These are phyloP conservation scores for Aspergillus texensis DNA, from an alignment of 2,329 filamentous ascomycete genomes.

Conservation along the genomic window DNA sequence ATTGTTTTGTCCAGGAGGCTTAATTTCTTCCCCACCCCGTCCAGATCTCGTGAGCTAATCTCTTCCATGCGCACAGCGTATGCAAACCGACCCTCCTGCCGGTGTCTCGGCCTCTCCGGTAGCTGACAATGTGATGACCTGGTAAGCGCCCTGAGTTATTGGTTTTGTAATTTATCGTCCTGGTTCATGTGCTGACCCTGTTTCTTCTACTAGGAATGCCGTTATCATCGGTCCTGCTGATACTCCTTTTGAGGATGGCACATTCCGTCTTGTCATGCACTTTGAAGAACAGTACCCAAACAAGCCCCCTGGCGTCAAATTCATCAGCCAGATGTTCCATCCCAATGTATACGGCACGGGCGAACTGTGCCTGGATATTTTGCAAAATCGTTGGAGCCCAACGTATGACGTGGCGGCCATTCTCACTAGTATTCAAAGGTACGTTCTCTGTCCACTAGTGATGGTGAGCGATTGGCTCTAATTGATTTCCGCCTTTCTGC, in stretches of 20 bases:
- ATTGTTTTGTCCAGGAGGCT: not conserved
- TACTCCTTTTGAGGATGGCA: conserved; percentile 97
- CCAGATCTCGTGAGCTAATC: conserved; percentile 14
- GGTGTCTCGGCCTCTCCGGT: conserved; percentile 96
- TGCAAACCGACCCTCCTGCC: conserved; percentile 97
- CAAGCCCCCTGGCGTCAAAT: conserved; percentile 96
- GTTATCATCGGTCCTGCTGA: conserved; percentile 97
- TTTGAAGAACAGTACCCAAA: conserved; percentile 99
- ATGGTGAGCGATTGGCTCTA: conserved; percentile 3
- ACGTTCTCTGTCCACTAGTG: conserved; percentile 22
- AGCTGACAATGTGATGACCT: conserved; percentile 56
- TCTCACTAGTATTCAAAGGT: conserved; percentile 97
- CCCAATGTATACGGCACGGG: conserved; percentile 98
- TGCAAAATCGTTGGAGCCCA: conserved; percentile 98
- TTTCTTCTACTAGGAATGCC: conserved; percentile 71
- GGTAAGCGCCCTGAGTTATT: conserved; percentile 25
- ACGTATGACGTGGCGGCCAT: conserved; percentile 98
- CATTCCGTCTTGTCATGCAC: conserved; percentile 96
- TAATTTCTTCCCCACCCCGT: not conserved
- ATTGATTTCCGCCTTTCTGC: not conserved
- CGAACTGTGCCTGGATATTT: conserved; percentile 92
- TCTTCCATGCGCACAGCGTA: conserved; percentile 64
- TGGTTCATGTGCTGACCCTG: not conserved
- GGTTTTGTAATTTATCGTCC: not conserved
- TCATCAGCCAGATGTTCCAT: conserved; percentile 99